Conservation (phyloP, 1,284 basidiomycete genomes). For the Leucoagaricus sp. region DNA sequence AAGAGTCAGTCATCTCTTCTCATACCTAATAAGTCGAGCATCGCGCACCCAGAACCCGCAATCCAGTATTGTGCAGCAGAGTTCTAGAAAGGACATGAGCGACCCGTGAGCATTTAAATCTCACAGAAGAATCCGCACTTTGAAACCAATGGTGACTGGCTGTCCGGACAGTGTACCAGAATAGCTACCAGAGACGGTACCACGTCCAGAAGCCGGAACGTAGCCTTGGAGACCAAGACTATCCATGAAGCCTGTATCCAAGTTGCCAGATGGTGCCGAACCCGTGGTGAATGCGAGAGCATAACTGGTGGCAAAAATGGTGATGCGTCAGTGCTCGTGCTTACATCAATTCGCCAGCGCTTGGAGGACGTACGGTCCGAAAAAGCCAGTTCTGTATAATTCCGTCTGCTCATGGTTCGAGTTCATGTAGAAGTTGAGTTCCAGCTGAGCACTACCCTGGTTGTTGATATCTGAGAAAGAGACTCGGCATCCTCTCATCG, state of each 20-base stretch:
- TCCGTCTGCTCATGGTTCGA: constrained; percentile 45
- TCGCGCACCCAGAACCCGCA: constrained; percentile 35
- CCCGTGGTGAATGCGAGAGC: constrained; percentile 46
- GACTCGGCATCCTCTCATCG: neutral
- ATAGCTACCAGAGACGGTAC: constrained; percentile 44
- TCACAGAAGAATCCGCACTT: constrained; percentile 25
- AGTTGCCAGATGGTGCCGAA: constrained; percentile 38
- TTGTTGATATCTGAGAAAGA: constrained; percentile 41
- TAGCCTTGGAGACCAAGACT: constrained; percentile 45
- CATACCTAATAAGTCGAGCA: neutral
- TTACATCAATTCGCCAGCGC: too few species aligned
- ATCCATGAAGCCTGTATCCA: constrained; percentile 49
- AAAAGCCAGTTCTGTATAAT: constrained; percentile 44
- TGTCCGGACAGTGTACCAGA: constrained; percentile 43
- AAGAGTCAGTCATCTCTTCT: constrained; percentile 4
- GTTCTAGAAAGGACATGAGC: constrained; percentile 29
- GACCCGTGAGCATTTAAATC: neutral
- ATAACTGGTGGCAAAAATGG: constrained; percentile 39
- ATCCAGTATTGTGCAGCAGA: constrained; percentile 49
- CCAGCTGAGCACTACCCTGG: constrained; percentile 44
- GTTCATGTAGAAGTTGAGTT: constrained; percentile 50
- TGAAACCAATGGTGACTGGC: constrained; percentile 44
- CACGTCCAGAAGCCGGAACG: constrained; percentile 43
- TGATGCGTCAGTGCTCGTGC: too few species aligned
- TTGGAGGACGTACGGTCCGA: constrained; percentile 37